Base-by-base conservation (phyloP, 2,329 filamentous ascomycete species). In the Epichloe brachyelytri region DNA sequence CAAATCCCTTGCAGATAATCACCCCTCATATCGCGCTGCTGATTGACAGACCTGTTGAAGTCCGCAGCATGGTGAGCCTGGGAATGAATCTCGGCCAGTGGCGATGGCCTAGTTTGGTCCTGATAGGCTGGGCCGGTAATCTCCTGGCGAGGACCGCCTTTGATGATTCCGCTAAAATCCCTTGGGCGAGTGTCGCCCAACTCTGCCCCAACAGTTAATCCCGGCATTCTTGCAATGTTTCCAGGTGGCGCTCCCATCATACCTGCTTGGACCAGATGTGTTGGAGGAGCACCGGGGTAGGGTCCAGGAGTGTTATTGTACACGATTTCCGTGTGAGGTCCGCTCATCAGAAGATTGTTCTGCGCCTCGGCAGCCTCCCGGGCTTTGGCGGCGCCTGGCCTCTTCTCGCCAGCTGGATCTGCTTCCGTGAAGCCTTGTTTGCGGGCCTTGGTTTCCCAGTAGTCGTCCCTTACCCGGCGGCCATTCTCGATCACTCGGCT, bases 401-500 rank as follows among this genome's bases (percentile, higher is more conserved):
- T 79, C 74, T 98, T 97, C 70, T 98, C 93, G 40, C 93, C 93
- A 4, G 93, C 93, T 48, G 90, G 77, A 67, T 98, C 93, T 56
- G 94, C 89, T 66, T 98, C 93, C 1, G 93, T 98, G 64, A 98
- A 98, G 11, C 93, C 93, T 68, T 98, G 93, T 69, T 97, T 98
- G 46, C 86, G 79, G 7, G 93, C 93, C 69, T 97, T 97, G 63
- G 85, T 87, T 68, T 97, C 93, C 93, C 93, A 98, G 69, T 98
- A 98, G 65, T 98, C 93, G 68, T 98, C 93, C 47, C 93, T 84
- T 41, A 98, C 93, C 52, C 93, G 78, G 55, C 91, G 80, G 36
- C 93, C 93, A 61, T 90, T 87, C 37, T 86, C 82, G 56, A 98
- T 93, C 49, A 98, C 85, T 56, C 93, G 80, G 67, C 90, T 96